Percentiles rank a stretch among this genome's conserved stretches.
phyloP scores from a whole-genome alignment of 495 filamentous ascomycete species.

The Annulohypoxylon stygium region DNA sequence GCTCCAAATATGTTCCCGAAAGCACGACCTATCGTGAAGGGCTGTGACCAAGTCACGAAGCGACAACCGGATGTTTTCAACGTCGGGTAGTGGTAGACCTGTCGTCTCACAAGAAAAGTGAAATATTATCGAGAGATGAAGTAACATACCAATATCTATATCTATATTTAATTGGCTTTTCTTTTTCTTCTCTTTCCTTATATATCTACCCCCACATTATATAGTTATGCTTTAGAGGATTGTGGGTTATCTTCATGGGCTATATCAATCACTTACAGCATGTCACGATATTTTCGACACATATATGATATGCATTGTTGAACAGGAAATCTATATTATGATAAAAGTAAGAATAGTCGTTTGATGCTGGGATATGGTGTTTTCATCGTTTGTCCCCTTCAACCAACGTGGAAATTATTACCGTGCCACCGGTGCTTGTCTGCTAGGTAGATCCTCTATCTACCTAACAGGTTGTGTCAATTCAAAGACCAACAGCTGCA shows the following conservation, averaged over 20 bases:
- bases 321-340: not conserved
- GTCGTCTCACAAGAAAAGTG: conserved; percentile 12
- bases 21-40: conserved; percentile 1
- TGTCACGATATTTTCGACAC: conserved; percentile 21
- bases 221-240: conserved; percentile 13
- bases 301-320: conserved; percentile 5
- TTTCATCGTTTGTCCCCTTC: conserved; percentile 19
- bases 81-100: conserved; percentile 22
- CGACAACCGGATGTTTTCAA: conserved; percentile 16
- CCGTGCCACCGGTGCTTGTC: not conserved
- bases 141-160: conserved; percentile 6
- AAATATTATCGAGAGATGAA: conserved; percentile 12
- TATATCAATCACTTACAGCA: conserved; percentile 23
- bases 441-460: not conserved
- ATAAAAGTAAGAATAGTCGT: not conserved
- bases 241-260: conserved; percentile 26
- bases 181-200: conserved; percentile 11
- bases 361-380: conserved; percentile 12
- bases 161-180: too few species aligned
- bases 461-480: not conserved
- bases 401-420: conserved; percentile 19
- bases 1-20: conserved; percentile 9
- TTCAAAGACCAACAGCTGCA: conserved; percentile 5
- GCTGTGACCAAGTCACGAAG: conserved; percentile 7
- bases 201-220: conserved; percentile 16